These are phyloP conservation scores for Malania oleifera DNA, from an alignment of 164 flowering plant species.

Conservation along the genomic window DNA sequence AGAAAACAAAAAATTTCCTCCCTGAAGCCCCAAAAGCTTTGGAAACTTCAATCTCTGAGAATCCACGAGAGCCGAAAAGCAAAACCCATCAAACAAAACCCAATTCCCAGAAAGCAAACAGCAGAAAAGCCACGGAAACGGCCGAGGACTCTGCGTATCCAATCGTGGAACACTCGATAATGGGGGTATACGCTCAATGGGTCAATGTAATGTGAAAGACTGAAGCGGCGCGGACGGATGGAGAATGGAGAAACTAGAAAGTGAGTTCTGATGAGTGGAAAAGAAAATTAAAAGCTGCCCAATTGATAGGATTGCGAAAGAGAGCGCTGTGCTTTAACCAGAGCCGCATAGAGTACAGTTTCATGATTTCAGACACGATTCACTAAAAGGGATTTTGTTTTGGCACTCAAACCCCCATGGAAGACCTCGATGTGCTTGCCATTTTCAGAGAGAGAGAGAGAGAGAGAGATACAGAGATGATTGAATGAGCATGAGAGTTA, in stretches of 20 bases:
- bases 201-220: slow-evolving; percentile 9
- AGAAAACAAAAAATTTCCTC: background rate
- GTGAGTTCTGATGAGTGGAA: background rate
- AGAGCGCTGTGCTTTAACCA: slow-evolving; percentile 12
- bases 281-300: slow-evolving; percentile 2
- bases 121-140: background rate
- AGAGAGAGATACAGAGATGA: background rate
- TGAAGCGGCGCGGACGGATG: background rate
- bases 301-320: slow-evolving; percentile 12
- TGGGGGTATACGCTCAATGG: slow-evolving; percentile 1
- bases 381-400: background rate
- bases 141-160: background rate
- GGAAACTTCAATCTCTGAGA: background rate
- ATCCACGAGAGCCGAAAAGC: background rate
- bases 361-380: slow-evolving; percentile 1
- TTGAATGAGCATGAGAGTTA: background rate
- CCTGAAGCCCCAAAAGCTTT: background rate
- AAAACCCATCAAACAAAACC: background rate
- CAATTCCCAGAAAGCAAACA: background rate
- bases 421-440: slow-evolving; percentile 7
- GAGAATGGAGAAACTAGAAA: background rate
- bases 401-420: slow-evolving; percentile 19
- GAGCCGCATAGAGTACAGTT: background rate
- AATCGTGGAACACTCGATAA: background rate
- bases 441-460: slow-evolving; percentile 13